Conservation (phyloP, 2,329 filamentous ascomycete genomes). For the Dothiorella sarmentorum region DNA sequence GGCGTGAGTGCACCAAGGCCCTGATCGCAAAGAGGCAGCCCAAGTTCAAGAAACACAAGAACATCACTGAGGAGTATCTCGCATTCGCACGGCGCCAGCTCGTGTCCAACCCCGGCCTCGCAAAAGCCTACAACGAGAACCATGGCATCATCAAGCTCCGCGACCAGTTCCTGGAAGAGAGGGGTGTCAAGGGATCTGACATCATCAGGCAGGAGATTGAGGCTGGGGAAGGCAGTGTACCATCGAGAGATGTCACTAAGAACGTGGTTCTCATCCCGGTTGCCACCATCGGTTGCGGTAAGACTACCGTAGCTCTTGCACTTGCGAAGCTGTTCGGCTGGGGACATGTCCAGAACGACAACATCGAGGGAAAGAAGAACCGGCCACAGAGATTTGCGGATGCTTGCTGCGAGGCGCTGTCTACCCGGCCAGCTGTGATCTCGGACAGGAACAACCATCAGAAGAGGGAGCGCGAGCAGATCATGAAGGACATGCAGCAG, state of each 20-base stretch:
- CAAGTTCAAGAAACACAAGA: slow-evolving; percentile 77
- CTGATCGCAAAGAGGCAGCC: slow-evolving; percentile 73
- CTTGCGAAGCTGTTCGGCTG: slow-evolving; percentile 80
- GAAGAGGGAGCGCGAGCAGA: slow-evolving; percentile 79
- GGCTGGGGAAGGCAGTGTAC: slow-evolving; percentile 47
- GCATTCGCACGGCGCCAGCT: slow-evolving; percentile 74
- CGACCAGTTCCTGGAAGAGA: slow-evolving; percentile 79
- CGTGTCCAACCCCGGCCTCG: slow-evolving; percentile 63
- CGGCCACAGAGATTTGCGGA: slow-evolving; percentile 76
- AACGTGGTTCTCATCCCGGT: slow-evolving; percentile 85
- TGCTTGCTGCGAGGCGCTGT: slow-evolving; percentile 63
- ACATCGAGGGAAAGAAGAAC: slow-evolving; percentile 72
- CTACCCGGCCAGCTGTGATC: slow-evolving; percentile 68
- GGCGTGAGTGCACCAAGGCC: slow-evolving; percentile 93
- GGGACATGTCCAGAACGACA: slow-evolving; percentile 96
- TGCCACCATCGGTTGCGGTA: slow-evolving; percentile 92
- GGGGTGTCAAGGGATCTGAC: slow-evolving; percentile 82
- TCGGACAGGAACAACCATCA: slow-evolving; percentile 95
- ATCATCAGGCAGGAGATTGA: slow-evolving; percentile 74
- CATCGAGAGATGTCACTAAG: slow-evolving; percentile 53
- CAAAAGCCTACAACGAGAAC: slow-evolving; percentile 73
- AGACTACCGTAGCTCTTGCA: slow-evolving; percentile 86
- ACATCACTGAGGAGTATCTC: slow-evolving; percentile 90
- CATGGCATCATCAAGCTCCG: slow-evolving; percentile 93
- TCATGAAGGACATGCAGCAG: slow-evolving; percentile 72